Conservation (phyloP, 2,329 filamentous ascomycete species). For the Colletotrichum sp. region DNA sequence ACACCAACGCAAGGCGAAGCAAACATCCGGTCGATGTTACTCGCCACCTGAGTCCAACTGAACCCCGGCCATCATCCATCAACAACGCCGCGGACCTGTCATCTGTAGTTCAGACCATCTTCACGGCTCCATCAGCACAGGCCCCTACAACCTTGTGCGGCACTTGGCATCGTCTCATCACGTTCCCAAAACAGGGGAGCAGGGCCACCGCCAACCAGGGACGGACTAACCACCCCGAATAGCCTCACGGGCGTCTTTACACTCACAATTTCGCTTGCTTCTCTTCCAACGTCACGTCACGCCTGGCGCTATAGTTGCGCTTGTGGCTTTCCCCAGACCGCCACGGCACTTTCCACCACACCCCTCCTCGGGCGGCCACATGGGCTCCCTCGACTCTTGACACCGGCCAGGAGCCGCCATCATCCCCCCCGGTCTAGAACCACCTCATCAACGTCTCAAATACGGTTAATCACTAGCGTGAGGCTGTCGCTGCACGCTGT, state of each 20-base stretch:
- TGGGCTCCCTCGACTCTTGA: not conserved
- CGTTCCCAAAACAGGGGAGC: slow-evolving; percentile 11
- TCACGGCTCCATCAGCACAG: not conserved
- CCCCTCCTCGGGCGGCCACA: not conserved
- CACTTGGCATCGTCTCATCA: slow-evolving; percentile 21
- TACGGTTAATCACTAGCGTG: slow-evolving; percentile 7
- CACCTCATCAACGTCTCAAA: not conserved
- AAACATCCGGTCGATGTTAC: not conserved
- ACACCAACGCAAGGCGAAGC: not conserved
- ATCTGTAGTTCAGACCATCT: slow-evolving; percentile 14
- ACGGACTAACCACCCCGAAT: not conserved
- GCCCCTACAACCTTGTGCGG: slow-evolving; percentile 11
- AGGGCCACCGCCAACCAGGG: not conserved
- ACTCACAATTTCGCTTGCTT: not conserved
- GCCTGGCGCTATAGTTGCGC: not conserved
- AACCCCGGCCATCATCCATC: not conserved
- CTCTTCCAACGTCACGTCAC: not conserved
- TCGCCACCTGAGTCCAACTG: not conserved
- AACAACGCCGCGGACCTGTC: not conserved
- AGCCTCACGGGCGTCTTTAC: not conserved
- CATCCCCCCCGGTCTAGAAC: not conserved
- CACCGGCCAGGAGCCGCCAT: not conserved
- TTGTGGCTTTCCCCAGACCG: not conserved
- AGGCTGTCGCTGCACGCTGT: not conserved
- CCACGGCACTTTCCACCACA: not conserved